These are phyloP conservation scores for Suhomyces guaymorum DNA, from an alignment of 1,139 yeast species.

Conservation along the genomic window DNA sequence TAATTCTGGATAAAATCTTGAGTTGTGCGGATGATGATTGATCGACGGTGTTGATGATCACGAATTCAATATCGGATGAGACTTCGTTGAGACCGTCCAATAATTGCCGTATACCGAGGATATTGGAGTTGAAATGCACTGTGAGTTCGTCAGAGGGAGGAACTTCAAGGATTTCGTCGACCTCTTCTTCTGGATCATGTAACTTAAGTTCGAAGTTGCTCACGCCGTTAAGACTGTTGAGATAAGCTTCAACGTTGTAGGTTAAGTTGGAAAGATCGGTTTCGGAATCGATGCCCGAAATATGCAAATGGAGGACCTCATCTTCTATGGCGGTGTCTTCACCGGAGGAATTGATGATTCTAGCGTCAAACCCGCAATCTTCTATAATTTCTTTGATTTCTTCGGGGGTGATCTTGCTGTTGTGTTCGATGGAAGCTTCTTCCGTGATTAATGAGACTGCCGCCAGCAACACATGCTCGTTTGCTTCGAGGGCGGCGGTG, in stretches of 20 bases:
- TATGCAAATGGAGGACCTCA: conserved; percentile 34
- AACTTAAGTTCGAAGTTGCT: conserved; percentile 25
- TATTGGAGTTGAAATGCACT: conserved; percentile 44
- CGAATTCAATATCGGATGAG: conserved; percentile 34
- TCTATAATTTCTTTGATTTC: conserved; percentile 30
- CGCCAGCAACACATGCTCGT: conserved; percentile 33
- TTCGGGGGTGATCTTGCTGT: conserved; percentile 11
- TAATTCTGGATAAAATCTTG: conserved; percentile 62
- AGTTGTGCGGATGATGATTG: conserved; percentile 62
- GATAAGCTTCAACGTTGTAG: conserved; percentile 43
- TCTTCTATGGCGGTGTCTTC: conserved; percentile 25
- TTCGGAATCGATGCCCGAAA: conserved; percentile 32
- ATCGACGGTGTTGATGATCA: conserved; percentile 43
- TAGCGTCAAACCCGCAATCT: conserved; percentile 44
- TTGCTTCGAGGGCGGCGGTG: conserved; percentile 26
- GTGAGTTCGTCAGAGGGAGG: conserved; percentile 32
- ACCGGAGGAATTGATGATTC: conserved; percentile 9
- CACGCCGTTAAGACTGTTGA: conserved; percentile 36
- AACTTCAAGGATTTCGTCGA: conserved; percentile 12
- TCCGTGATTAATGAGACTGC: conserved; percentile 41
- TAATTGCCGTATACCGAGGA: conserved; percentile 59
- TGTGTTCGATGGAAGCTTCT: conserved; percentile 32
- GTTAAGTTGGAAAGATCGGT: conserved; percentile 33
- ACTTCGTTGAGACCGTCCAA: conserved; percentile 42
- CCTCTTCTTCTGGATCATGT: conserved; percentile 11